Evolutionary conservation across 441 rosid genomes (phyloP), one percentile per base, ranked within the genome.

Genomic region (Biscutella laevigata): DNA sequence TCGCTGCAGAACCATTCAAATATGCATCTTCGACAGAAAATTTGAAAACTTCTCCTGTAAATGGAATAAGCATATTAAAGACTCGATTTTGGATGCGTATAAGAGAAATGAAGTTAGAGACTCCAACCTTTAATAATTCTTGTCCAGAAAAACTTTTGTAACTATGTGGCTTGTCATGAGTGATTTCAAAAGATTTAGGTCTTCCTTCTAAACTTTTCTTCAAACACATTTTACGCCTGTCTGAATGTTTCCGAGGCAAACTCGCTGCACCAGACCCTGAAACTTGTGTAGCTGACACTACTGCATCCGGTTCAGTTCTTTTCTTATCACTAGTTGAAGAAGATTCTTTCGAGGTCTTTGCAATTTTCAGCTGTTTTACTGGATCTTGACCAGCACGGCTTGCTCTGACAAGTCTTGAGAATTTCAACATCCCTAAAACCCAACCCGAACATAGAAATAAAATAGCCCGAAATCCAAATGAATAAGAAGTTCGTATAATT

Each of bases 1-100:
- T 95, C 95, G 70, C 97, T 81, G 58, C 84, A 91, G 72, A 94
- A 94, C 99, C 99, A 94, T 74, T 94, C 98, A 72, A 68, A 94
- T 43, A 64, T 69, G 77, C 95, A 94, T 95, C 98, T 82, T 76
- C 84, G 77, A 36, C 83, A 95, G 68, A 67, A 77, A 75, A 62
- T 71, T 66, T 30, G 83, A 80, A 55, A 88, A 70, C 65, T 74
- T 73, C 68, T 82, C 82, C 98, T 90, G 82, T 56, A 69, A 55
- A 56, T 29, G 22, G 35, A 62, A 55, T 55, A 26, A 46, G 35
- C 33, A 59, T 35, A 53, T 45, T 8, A 46, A 27, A 25, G 13
- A 53, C 52, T 40, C 53, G 29, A 59, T 13, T 45, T 30, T 53
- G 27, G 19, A 59, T 53, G 36, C 5, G n/a, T 25, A 28, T 17